Conservation (phyloP, 2,329 filamentous ascomycete genomes). For the Grosmannia serpens region DNA sequence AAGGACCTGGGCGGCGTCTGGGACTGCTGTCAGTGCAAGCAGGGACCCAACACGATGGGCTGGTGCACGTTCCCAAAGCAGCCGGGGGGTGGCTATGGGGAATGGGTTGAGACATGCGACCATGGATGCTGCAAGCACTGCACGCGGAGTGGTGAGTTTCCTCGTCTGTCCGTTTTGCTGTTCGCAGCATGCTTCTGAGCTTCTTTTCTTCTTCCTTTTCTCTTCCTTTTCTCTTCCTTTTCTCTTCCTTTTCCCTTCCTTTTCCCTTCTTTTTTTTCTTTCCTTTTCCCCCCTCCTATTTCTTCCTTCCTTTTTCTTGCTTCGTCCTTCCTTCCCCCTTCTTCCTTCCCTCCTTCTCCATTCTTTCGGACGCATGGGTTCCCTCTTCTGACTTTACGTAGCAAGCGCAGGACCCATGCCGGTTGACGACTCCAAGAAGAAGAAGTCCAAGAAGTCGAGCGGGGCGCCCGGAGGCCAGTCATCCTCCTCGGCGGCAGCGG, state of each 20-base stretch:
- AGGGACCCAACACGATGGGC: slow-evolving; percentile 38
- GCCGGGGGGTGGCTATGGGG: slow-evolving; percentile 20
- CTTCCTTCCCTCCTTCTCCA: neutral
- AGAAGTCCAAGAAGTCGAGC: slow-evolving; percentile 4
- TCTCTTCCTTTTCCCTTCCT: neutral
- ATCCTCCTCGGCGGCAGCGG: neutral
- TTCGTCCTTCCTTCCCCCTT: neutral
- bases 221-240: neutral
- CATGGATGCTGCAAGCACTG: slow-evolving; percentile 42
- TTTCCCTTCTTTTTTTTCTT: neutral
- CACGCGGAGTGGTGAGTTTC: slow-evolving; percentile 28
- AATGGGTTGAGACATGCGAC: slow-evolving; percentile 32
- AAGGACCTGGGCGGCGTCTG: slow-evolving; percentile 36
- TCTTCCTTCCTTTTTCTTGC: no score
- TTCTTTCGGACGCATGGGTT: neutral
- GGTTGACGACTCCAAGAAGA: slow-evolving; percentile 4
- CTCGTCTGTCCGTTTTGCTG: neutral
- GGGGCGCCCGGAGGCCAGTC: neutral
- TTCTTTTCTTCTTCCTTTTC: no score
- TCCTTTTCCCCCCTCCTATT: no score
- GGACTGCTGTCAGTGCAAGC: slow-evolving; percentile 42
- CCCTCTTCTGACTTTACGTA: neutral
- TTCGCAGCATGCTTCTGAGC: neutral
- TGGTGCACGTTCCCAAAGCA: slow-evolving; percentile 34
- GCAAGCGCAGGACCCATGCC: slow-evolving; percentile 11